Evolutionary conservation across 2,329 filamentous ascomycete genomes (phyloP).

Genomic region (Akanthomyces uredinophilus): DNA sequence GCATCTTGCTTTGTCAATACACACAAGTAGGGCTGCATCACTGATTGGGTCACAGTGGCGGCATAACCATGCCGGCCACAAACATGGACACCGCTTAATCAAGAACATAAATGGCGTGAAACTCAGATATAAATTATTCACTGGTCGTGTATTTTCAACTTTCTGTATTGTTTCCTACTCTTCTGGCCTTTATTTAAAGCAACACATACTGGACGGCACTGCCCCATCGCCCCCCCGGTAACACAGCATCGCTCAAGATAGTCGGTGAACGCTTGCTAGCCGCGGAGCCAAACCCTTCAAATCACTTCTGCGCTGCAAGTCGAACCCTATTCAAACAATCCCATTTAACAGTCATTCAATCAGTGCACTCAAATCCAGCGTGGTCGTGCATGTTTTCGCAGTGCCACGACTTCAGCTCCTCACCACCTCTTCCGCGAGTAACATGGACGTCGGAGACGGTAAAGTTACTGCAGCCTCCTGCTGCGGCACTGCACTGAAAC

Average conservation of each 20-base stretch:
- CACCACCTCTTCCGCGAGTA: conserved; percentile 15
- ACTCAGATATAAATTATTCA: no score
- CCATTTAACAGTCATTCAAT: neutral
- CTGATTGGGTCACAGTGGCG: neutral
- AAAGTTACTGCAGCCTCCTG: conserved; percentile 28
- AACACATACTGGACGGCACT: no score
- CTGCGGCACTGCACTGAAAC: conserved; percentile 29
- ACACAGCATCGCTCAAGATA: neutral
- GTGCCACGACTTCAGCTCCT: conserved; percentile 16
- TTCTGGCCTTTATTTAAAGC: no score
- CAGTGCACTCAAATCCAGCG: conserved; percentile 6
- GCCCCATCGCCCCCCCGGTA: no score
- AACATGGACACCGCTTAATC: no score
- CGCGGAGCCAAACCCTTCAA: neutral
- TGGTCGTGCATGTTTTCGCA: conserved; percentile 14
- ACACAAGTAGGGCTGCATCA: neutral
- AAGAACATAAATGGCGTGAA: no score
- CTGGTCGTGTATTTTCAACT: no score
- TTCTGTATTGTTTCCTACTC: no score
- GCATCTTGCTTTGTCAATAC: neutral
- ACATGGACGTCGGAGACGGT: conserved; percentile 23
- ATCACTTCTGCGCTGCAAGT: neutral
- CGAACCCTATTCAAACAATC: no score
- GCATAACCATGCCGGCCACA: no score
- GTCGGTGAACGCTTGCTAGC: neutral